phyloP scores from a whole-genome alignment of 179 eudicot species.

The Vitellaria paradoxa region DNA sequence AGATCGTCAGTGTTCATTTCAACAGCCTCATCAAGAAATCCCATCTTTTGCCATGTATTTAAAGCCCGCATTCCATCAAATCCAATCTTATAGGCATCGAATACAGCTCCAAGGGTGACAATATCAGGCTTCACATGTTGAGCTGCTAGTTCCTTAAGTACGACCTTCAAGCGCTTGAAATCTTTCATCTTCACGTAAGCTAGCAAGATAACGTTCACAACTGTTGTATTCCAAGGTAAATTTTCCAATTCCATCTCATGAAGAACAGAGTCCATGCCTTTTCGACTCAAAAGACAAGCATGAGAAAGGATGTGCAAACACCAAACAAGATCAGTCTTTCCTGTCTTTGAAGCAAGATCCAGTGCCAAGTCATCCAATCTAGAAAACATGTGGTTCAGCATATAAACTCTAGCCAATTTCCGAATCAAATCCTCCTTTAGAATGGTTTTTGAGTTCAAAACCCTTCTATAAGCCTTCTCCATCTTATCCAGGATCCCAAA shows the following conservation, averaged over 20 bases:
- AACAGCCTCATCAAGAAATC: constrained; percentile 29
- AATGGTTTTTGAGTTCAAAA: constrained; percentile 19
- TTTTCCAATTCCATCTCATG: constrained; percentile 25
- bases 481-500: constrained; percentile 40
- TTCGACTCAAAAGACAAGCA: constrained; percentile 33
- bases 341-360: constrained; percentile 28
- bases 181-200: constrained; percentile 35
- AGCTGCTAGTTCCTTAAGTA: constrained; percentile 21
- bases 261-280: constrained; percentile 32
- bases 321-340: constrained; percentile 36
- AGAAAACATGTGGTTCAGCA: constrained; percentile 38
- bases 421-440: constrained; percentile 32
- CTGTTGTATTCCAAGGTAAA: constrained; percentile 25
- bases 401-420: constrained; percentile 37
- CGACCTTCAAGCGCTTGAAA: constrained; percentile 23
- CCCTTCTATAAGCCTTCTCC: constrained; percentile 30
- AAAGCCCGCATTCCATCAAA: constrained; percentile 26
- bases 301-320: constrained; percentile 31
- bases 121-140: constrained; percentile 37
- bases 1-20: constrained; percentile 40
- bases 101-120: constrained; percentile 34
- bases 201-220: constrained; percentile 30
- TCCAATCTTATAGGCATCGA: constrained; percentile 28
- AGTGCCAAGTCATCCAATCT: constrained; percentile 35
- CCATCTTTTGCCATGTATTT: constrained; percentile 29